phyloP scores from a whole-genome alignment of 768 basidiomycete species.

The Cystobasidium onofrii region DNA sequence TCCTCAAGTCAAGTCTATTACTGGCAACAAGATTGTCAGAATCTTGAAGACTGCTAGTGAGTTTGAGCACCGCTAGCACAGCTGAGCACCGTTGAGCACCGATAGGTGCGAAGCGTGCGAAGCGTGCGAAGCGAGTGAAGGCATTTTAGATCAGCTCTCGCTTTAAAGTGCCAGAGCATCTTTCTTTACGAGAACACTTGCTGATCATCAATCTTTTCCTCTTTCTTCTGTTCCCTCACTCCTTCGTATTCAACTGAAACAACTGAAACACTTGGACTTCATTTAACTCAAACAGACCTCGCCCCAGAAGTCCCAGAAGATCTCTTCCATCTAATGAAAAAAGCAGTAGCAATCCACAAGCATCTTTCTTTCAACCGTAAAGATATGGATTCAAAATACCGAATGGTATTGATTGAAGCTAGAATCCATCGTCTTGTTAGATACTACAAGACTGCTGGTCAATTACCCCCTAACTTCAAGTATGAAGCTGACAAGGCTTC shows the following conservation, averaged over 20 bases:
- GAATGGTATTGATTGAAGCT: slow-evolving; percentile 97
- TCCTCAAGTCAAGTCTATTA: slow-evolving; percentile 95
- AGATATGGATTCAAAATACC: slow-evolving; percentile 92
- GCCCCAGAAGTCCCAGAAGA: slow-evolving; percentile 97
- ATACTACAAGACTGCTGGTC: slow-evolving; percentile 76
- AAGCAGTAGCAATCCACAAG: slow-evolving; percentile 98
- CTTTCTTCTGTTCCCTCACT: neutral
- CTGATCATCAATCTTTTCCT: neutral
- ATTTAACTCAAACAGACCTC: slow-evolving; percentile 65
- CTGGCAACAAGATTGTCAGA: slow-evolving; percentile 98
- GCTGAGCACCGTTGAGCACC: slow-evolving; percentile 43
- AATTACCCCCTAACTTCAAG: slow-evolving; percentile 96
- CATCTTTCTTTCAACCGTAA: slow-evolving; percentile 96
- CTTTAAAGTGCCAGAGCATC: too few relatives aligned
- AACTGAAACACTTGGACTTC: too few relatives aligned
- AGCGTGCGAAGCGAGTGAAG: too few relatives aligned
- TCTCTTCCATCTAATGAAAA: slow-evolving; percentile 99
- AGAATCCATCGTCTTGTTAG: slow-evolving; percentile 92
- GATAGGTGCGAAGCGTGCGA: too few relatives aligned
- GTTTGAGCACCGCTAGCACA: slow-evolving; percentile 46
- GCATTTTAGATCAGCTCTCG: too few relatives aligned
- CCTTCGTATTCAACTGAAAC: too few relatives aligned
- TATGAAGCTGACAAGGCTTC: slow-evolving; percentile 94
- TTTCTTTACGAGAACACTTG: slow-evolving; percentile 45
- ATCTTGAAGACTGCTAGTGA: slow-evolving; percentile 89